Conservation (phyloP, 441 rosid species). For the Iberis amara region DNA sequence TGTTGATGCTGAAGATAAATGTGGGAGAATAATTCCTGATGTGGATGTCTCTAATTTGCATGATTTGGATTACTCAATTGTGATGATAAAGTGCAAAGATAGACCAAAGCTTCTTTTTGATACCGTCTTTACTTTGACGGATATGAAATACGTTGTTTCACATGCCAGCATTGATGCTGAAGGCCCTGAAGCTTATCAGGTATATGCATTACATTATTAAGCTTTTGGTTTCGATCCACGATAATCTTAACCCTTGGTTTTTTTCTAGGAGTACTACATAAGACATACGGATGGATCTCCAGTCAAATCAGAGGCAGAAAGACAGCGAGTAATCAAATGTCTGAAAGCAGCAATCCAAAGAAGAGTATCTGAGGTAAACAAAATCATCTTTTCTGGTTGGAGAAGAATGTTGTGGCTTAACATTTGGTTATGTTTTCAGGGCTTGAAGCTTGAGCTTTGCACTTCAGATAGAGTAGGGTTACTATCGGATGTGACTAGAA, state of each 20-base stretch:
- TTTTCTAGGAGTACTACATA: slow-evolving; percentile 64
- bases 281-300: slow-evolving; percentile 89
- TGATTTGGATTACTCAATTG: slow-evolving; percentile 74
- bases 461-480: slow-evolving; percentile 74
- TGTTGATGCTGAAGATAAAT: slow-evolving; percentile 43
- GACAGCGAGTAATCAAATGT: slow-evolving; percentile 63
- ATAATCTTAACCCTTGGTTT: neutral
- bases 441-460: slow-evolving; percentile 80
- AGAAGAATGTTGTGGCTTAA: neutral
- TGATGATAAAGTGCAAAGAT: slow-evolving; percentile 74
- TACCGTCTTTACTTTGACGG: slow-evolving; percentile 78
- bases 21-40: slow-evolving; percentile 48
- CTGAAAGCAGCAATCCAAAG: slow-evolving; percentile 36
- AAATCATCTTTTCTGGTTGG: neutral
- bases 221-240: neutral
- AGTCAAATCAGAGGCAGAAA: slow-evolving; percentile 84
- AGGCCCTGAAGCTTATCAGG: slow-evolving; percentile 77
- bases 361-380: slow-evolving; percentile 77
- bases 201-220: slow-evolving; percentile 14
- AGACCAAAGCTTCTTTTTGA: slow-evolving; percentile 93
- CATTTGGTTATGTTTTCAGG: slow-evolving; percentile 36
- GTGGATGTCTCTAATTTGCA: slow-evolving; percentile 67
- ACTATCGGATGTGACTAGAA: slow-evolving; percentile 72
- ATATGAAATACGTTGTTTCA: slow-evolving; percentile 88
- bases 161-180: slow-evolving; percentile 76